Evolutionary conservation across 352 stramenopile species (phyloP).

Genomic region (Globisporangium heterothallicum): DNA sequence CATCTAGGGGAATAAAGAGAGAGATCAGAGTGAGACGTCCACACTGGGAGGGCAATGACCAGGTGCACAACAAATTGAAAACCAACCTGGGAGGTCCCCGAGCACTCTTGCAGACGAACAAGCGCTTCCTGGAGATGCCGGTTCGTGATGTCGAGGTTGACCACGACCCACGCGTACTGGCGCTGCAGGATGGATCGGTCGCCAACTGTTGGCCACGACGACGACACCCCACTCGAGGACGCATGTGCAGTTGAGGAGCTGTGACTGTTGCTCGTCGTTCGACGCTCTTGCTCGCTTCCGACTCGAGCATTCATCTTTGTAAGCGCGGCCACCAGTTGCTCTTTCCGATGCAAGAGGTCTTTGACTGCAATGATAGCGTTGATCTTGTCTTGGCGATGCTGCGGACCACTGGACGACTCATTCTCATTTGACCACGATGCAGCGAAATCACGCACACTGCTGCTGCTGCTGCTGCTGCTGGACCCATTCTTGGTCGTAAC

Average conservation of each 20-base stretch:
- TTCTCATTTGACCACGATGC: neutral
- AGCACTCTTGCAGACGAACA: slow-evolving; percentile 52
- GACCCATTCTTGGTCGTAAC: neutral
- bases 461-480: slow-evolving; percentile 1
- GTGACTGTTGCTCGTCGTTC: slow-evolving; percentile 12
- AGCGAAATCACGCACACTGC: neutral
- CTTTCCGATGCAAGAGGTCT: slow-evolving; percentile 67
- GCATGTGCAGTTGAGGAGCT: slow-evolving; percentile 14
- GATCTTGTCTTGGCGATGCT: slow-evolving; percentile 33
- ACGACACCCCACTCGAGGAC: slow-evolving; percentile 20
- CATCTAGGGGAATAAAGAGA: neutral
- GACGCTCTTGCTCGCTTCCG: neutral
- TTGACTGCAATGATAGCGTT: slow-evolving; percentile 41
- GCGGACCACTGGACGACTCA: neutral
- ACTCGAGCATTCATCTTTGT: slow-evolving; percentile 41
- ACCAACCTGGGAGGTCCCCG: slow-evolving; percentile 6
- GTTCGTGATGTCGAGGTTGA: slow-evolving; percentile 69
- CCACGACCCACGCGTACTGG: slow-evolving; percentile 61
- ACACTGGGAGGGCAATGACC: no score
- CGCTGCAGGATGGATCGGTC: slow-evolving; percentile 39
- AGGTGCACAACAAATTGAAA: neutral
- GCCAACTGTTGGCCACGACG: slow-evolving; percentile 13
- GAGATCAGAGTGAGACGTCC: no score
- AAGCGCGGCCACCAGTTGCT: slow-evolving; percentile 47
- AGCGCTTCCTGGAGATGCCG: slow-evolving; percentile 44